Evolutionary conservation across 2,329 filamentous ascomycete genomes (phyloP).

Genomic region (Hypocreales sp.): DNA sequence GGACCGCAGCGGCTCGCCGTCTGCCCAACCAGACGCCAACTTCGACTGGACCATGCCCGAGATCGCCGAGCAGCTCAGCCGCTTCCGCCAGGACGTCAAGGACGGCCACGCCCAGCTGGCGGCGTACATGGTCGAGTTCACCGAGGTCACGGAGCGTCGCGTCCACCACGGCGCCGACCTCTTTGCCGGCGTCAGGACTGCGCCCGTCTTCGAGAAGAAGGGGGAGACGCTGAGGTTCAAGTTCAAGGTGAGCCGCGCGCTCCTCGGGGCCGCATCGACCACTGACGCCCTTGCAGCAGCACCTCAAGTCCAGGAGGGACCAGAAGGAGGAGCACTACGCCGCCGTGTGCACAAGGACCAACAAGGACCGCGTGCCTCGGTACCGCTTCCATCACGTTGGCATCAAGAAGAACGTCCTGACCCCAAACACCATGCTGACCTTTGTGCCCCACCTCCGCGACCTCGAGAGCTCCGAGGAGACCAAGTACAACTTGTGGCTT

Average conservation of each 20-base stretch:
- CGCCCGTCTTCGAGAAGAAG: conserved; percentile 18
- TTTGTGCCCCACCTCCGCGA: conserved; percentile 45
- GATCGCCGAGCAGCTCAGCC: conserved; percentile 23
- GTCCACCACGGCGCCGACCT: conserved; percentile 27
- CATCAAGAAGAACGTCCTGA: conserved; percentile 42
- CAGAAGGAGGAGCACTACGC: conserved; percentile 24
- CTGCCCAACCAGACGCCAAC: conserved; percentile 8
- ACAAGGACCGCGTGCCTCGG: conserved; percentile 35
- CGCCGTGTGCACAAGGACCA: conserved; percentile 31
- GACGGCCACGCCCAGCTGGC: conserved; percentile 28
- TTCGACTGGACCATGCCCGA: conserved; percentile 26
- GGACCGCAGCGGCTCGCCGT: conserved; percentile 7
- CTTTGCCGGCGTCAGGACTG: conserved; percentile 27
- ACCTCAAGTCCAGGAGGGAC: conserved; percentile 26
- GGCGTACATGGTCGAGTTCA: conserved; percentile 28
- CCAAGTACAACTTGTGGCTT: conserved; percentile 39
- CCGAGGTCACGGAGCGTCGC: conserved; percentile 22
- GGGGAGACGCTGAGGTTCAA: conserved; percentile 30
- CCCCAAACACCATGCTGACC: conserved; percentile 43
- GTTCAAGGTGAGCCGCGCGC: conserved; percentile 26
- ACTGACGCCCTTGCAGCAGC: conserved; percentile 21
- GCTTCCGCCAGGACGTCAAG: conserved; percentile 26
- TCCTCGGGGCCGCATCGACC: neutral
- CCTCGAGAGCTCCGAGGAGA: conserved; percentile 38
- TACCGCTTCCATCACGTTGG: conserved; percentile 46